A percentile compares a stretch with the other conserved stretches of the same genome.
phyloP scores from a whole-genome alignment of 768 basidiomycete species.

The Russula sp. region DNA sequence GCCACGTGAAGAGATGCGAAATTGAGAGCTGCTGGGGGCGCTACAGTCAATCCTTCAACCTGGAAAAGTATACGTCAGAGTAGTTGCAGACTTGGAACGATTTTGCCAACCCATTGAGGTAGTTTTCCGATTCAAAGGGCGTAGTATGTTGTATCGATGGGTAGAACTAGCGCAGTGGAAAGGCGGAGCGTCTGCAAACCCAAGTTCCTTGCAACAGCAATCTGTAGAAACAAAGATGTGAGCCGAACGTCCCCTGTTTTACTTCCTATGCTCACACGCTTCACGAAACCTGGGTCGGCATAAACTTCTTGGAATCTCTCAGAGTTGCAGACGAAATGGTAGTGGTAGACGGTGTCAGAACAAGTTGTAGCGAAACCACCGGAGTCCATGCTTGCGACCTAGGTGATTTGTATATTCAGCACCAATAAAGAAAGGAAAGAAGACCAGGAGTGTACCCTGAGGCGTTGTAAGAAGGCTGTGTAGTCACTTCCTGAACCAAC shows the following conservation, averaged over 20 bases:
- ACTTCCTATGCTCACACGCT: slow-evolving; percentile 38
- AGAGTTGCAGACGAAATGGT: slow-evolving; percentile 53
- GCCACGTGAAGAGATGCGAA: slow-evolving; percentile 19
- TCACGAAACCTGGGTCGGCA: slow-evolving; percentile 55
- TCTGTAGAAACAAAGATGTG: slow-evolving; percentile 25
- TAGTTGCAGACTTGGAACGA: not conserved
- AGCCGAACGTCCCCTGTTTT: not conserved
- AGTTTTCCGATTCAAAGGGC: slow-evolving; percentile 43
- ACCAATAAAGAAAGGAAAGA: slow-evolving; percentile 26
- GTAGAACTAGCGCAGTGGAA: slow-evolving; percentile 47
- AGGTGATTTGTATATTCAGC: slow-evolving; percentile 1
- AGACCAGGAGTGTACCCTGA: slow-evolving; percentile 44
- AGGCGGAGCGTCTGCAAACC: slow-evolving; percentile 50
- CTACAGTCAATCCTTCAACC: slow-evolving; percentile 36
- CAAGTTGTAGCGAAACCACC: slow-evolving; percentile 32
- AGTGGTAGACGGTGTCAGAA: slow-evolving; percentile 50
- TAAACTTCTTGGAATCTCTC: slow-evolving; percentile 53
- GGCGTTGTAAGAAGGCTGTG: slow-evolving; percentile 83
- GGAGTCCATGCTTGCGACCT: slow-evolving; percentile 32
- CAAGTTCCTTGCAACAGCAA: slow-evolving; percentile 52
- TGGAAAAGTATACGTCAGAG: slow-evolving; percentile 22
- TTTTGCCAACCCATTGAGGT: slow-evolving; percentile 42
- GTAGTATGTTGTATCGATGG: slow-evolving; percentile 65
- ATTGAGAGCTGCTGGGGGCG: not conserved
- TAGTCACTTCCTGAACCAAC: slow-evolving; percentile 77